Conservation (phyloP, 345 rosid species). For the Salix caprea region DNA sequence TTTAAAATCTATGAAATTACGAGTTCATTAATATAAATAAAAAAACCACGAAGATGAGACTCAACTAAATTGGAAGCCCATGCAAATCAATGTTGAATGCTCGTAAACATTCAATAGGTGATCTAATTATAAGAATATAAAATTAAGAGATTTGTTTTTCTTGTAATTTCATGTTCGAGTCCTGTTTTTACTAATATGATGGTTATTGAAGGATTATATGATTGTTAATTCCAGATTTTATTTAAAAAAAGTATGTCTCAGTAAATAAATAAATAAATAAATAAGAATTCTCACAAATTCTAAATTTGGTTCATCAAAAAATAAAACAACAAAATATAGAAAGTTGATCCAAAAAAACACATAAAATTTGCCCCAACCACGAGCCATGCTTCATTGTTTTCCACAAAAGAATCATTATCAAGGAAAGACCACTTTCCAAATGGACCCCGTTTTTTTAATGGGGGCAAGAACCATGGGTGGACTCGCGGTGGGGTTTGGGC, state of each 20-base stretch:
- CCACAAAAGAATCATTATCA: background rate
- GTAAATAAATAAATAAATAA: too few species aligned
- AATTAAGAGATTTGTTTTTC: too few species aligned
- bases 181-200: fast-evolving
- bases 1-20: too few species aligned
- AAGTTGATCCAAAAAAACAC: background rate
- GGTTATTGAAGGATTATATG: fast-evolving
- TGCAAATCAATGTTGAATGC: too few species aligned
- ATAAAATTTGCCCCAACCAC: background rate
- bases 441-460: background rate
- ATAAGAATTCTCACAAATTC: too few species aligned
- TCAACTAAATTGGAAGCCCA: too few species aligned
- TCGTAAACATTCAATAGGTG: fast-evolving
- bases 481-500: background rate
- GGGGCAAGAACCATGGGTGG: background rate
- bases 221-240: fast-evolving
- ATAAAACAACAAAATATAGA: background rate
- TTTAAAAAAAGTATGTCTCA: fast-evolving
- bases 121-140: too few species aligned
- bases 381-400: background rate
- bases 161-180: too few species aligned
- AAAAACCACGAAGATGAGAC: too few species aligned
- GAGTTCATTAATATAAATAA: too few species aligned
- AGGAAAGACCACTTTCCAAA: background rate
- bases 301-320: too few species aligned